Evolutionary conservation across 257 asterid species (phyloP), one percentile per base, ranked within the genome.

Genomic region (Penstemon davidsonii): DNA sequence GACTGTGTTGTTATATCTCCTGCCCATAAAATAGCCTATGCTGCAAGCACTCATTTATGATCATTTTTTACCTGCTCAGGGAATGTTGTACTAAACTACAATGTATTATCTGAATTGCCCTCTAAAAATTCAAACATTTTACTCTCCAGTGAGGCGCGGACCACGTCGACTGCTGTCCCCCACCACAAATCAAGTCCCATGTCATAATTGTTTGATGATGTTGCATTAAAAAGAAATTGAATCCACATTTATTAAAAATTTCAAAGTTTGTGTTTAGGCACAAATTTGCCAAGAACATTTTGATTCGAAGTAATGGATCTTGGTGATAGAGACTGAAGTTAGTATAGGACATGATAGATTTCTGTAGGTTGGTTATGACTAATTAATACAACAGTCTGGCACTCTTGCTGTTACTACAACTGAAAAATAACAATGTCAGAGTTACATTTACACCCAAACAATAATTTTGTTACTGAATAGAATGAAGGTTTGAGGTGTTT

Each of bases 21-120:
- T 60, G 61, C 55, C 64, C 64, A 44, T 68, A 68, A 47, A n/a
- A 53, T 62, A 46, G 53, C 57, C 47, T 51, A 38, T 51, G 13
- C 70, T 18, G 40, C 33, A 15, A 41, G 42, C 60, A 19, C 66
- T 62, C 63, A 62, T 71, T 71, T 53, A 62, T 62, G 37, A 40
- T 15, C 52, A 12, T 40, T 13, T 55, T 61, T 60, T 60, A 70
- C 62, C 68, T 62, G 52, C 52, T 71, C 65, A 62, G 70, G 62
- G 64, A 62, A 54, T 62, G 75, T 62, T 36, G 53, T 56, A 18
- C 67, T 19, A 55, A 55, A 63, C 38, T 15, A 8, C 6, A 15
- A 8, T 47, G 0, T 12, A 43, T 13, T 13, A 10, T 41, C 59
- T 43, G 18, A 12, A 5, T 51, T 60, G 44, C 41, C 45, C 19